Evolutionary conservation across 164 flowering plant species (phyloP).

Genomic region (Magnolia kwangsiensis): DNA sequence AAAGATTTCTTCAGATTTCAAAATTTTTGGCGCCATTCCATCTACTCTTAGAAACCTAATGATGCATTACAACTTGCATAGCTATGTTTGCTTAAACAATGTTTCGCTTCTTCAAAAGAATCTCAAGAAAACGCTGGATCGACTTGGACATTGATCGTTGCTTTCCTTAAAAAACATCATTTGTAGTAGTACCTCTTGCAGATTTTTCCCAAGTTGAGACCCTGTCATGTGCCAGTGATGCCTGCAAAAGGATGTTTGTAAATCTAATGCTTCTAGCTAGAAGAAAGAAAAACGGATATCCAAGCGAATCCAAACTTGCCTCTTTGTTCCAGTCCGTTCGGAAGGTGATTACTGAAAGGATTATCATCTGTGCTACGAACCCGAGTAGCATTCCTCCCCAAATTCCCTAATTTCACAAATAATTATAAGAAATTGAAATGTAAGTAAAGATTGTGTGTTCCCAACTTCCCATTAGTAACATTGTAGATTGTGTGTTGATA

Average conservation of each 20-base stretch:
- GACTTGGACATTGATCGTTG: not conserved
- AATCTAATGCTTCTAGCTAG: not conserved
- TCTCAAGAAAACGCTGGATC: not conserved
- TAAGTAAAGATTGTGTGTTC: too few relatives aligned
- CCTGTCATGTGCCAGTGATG: conserved; percentile 5
- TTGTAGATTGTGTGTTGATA: not conserved
- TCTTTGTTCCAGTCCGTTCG: conserved; percentile 18
- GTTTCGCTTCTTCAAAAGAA: not conserved
- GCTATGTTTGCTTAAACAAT: not conserved
- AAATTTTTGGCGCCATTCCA: not conserved
- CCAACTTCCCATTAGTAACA: not conserved
- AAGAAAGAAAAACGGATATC: not conserved
- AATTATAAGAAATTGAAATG: not conserved
- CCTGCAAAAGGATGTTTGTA: not conserved
- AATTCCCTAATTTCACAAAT: conserved; percentile 9
- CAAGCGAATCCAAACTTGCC: not conserved
- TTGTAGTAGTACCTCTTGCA: not conserved
- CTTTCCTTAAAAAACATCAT: not conserved
- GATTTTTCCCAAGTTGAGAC: conserved; percentile 9
- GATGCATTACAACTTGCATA: not conserved
- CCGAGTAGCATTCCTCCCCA: conserved; percentile 18
- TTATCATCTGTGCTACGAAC: conserved; percentile 3
- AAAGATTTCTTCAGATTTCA: too few relatives aligned
- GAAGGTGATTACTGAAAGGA: conserved; percentile 9
- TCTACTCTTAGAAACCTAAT: not conserved